phyloP scores from a whole-genome alignment of 441 rosid species.

The Pelargonium fulgidum region DNA sequence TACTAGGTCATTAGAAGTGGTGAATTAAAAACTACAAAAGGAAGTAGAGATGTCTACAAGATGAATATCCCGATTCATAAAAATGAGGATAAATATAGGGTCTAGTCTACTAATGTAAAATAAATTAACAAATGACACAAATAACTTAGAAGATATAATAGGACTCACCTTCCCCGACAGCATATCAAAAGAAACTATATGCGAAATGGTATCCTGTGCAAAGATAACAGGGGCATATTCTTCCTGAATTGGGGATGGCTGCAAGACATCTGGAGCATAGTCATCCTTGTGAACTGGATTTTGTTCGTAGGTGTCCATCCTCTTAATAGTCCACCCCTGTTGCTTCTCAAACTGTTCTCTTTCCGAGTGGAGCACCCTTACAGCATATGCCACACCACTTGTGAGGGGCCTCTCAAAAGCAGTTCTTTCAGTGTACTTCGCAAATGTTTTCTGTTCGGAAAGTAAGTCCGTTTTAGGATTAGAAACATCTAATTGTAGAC shows the following conservation, averaged over 20 bases:
- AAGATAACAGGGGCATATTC: slow-evolving; percentile 95
- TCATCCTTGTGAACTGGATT: slow-evolving; percentile 57
- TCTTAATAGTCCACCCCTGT: slow-evolving; percentile 74
- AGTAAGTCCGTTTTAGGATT: slow-evolving; percentile 10
- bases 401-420: slow-evolving; percentile 96
- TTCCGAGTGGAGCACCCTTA: slow-evolving; percentile 75
- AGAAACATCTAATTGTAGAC: slow-evolving; percentile 7
- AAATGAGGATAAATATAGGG: not conserved
- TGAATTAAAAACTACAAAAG: not conserved
- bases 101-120: not conserved
- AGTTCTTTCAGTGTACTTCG: slow-evolving; percentile 87
- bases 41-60: not conserved
- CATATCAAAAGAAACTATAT: slow-evolving; percentile 88
- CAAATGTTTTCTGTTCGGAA: slow-evolving; percentile 66
- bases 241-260: slow-evolving; percentile 76
- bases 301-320: slow-evolving; percentile 86
- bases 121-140: not conserved
- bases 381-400: slow-evolving; percentile 96
- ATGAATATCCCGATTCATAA: not conserved
- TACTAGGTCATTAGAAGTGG: not conserved
- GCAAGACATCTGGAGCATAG: slow-evolving; percentile 64
- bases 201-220: slow-evolving; percentile 93
- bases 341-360: slow-evolving; percentile 76
- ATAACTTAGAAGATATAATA: not conserved
- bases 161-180: slow-evolving; percentile 84